phyloP scores from a whole-genome alignment of 2,329 filamentous ascomycete genomes.

The Pseudogymnoascus sp. region DNA sequence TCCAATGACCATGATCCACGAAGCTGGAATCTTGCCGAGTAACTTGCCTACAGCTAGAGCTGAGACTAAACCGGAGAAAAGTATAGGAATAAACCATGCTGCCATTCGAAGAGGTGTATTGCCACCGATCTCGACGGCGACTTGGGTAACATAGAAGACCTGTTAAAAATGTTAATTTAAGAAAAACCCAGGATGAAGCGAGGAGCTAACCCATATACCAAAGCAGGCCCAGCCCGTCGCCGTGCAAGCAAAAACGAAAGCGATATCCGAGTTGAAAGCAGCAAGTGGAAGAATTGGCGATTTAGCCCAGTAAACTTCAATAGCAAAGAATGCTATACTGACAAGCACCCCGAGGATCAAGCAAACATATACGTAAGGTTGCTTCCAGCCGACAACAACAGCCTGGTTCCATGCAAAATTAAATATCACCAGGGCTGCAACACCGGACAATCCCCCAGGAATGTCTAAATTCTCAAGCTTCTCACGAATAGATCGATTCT shows the following conservation, averaged over 20 bases:
- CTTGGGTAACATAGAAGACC: constrained; percentile 10
- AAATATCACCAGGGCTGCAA: constrained; percentile 50
- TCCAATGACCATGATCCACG: constrained; percentile 33
- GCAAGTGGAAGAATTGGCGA: constrained; percentile 50
- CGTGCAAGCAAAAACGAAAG: constrained; percentile 32
- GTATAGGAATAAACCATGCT: constrained; percentile 12
- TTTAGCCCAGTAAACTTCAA: constrained; percentile 35
- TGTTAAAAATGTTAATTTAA: background rate
- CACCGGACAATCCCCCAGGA: constrained; percentile 32
- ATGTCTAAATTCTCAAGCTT: constrained; percentile 28
- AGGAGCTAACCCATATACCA: constrained; percentile 32
- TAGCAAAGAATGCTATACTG: constrained; percentile 44
- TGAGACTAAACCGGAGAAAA: constrained; percentile 11
- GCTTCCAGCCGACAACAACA: constrained; percentile 49
- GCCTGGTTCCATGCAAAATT: constrained; percentile 64
- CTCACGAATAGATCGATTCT: constrained; percentile 14
- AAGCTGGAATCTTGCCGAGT: constrained; percentile 27
- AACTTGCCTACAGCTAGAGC: constrained; percentile 12
- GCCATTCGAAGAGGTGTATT: constrained; percentile 12
- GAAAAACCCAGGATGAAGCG: constrained; percentile 28
- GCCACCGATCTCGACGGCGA: constrained; percentile 9
- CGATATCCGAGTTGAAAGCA: constrained; percentile 44
- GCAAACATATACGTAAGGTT: constrained; percentile 46
- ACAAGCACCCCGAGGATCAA: constrained; percentile 49
- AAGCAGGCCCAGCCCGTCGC: constrained; percentile 12